Base-by-base conservation (phyloP, 2,329 filamentous ascomycete genomes). In the Fonsecaea pugnacius region DNA sequence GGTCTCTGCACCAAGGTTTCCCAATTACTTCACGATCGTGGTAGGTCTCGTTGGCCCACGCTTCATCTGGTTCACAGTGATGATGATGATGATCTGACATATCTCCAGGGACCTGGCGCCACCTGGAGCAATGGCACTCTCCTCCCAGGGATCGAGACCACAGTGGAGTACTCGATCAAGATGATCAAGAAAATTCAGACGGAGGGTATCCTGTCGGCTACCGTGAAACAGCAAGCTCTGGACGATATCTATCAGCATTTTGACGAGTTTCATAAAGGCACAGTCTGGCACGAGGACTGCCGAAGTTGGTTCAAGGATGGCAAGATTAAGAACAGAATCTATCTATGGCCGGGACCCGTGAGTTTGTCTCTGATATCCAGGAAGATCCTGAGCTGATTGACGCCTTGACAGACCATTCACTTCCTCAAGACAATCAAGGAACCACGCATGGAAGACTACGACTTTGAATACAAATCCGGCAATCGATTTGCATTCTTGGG, bases 401-500 rank as follows among this genome's bases (percentile, higher is more conserved):
- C n/a, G 18, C 32, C 16, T 24, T 27, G 46, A 27, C 48, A 75
- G 73, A 75, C 75, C 1, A 75, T 77, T 43, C 74, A 75, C 62
- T 62, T 16, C 53, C 43, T 62, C 36, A 62, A 62, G 30, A 72
- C 73, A 10, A 76, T 76, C 70, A 76, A 76, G 66, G 69, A 75
- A 43, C 75, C 76, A 35, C 71, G 74, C 6, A 75, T 70, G 52
- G 73, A 75, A 61, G 65, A 73, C 55, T 76, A 75, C 69, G 70
- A 75, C 16, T 73, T 76, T 53, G 67, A 69, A 50, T 76, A 76
- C 66, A 72, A 73, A 18, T 73, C 75, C 64, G 71, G 70, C 52
- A 79, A 79, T 67, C 70, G 74, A 7, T 79, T 77, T 66, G 76
- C 75, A 8, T 79, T 75, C 69, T 69, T 78, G 18, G 74, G 73